Evolutionary conservation across 2,329 filamentous ascomycete species (phyloP).

Genomic region (Plenodomus lindquistii): DNA sequence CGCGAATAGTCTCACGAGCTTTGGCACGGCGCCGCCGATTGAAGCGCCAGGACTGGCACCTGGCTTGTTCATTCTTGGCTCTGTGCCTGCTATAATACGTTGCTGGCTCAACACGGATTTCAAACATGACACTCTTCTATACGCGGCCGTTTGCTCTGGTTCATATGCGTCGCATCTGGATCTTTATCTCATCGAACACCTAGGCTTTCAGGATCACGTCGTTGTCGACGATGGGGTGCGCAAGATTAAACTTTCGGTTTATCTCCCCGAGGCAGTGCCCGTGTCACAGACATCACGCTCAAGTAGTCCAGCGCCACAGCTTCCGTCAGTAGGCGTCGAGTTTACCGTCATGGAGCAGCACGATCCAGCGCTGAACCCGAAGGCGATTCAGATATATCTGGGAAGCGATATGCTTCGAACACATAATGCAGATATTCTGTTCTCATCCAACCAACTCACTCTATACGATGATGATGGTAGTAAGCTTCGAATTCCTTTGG

Average conservation of each 20-base stretch:
- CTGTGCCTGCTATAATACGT: slow-evolving; percentile 89
- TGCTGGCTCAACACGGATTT: slow-evolving; percentile 94
- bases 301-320: slow-evolving; percentile 72
- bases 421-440: slow-evolving; percentile 86
- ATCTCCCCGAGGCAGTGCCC: slow-evolving; percentile 87
- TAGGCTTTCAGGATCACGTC: slow-evolving; percentile 71
- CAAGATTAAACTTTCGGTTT: slow-evolving; percentile 78
- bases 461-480: slow-evolving; percentile 85
- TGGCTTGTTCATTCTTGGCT: slow-evolving; percentile 81
- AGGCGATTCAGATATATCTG: slow-evolving; percentile 80
- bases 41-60: slow-evolving; percentile 77
- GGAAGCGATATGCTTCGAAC: slow-evolving; percentile 85
- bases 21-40: slow-evolving; percentile 75
- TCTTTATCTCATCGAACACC: slow-evolving; percentile 70
- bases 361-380: slow-evolving; percentile 54
- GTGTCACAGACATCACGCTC: slow-evolving; percentile 75
- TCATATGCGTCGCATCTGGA: slow-evolving; percentile 88
- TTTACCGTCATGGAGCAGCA: slow-evolving; percentile 73
- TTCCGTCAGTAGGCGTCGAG: slow-evolving; percentile 77
- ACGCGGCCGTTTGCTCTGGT: slow-evolving; percentile 89
- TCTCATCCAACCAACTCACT: slow-evolving; percentile 88
- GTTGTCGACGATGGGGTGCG: slow-evolving; percentile 67
- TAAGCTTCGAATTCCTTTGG: slow-evolving; percentile 87
- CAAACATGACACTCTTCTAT: slow-evolving; percentile 84
- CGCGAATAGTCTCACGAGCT: slow-evolving; percentile 73